Evolutionary conservation across 192 early-diverging fungal species (phyloP).

Genomic region (Ambispora gerdemannii): DNA sequence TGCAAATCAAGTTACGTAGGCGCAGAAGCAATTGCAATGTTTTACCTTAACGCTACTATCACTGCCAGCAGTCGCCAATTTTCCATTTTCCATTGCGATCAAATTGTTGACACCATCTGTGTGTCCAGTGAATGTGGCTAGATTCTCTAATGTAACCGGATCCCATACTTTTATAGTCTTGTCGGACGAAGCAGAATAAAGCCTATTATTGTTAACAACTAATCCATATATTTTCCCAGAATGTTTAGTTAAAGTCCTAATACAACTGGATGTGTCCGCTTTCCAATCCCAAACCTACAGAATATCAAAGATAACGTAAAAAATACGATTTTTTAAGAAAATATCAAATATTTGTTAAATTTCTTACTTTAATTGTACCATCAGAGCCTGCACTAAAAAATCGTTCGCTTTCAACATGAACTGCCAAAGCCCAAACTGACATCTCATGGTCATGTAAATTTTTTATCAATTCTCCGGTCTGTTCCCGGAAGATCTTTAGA

Average conservation of each 20-base stretch:
- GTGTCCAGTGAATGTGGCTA: conserved; percentile 52
- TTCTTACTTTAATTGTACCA: conserved; percentile 55
- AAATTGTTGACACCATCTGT: conserved; percentile 53
- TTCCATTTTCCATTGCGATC: conserved; percentile 39
- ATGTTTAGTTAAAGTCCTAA: conserved; percentile 44
- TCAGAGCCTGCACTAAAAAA: conserved; percentile 56
- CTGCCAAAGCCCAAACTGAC: conserved; percentile 58
- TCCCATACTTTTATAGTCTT: conserved; percentile 58
- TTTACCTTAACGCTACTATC: conserved; percentile 39
- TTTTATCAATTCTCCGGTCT: conserved; percentile 45
- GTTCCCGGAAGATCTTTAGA: conserved; percentile 49
- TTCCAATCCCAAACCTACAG: conserved; percentile 36
- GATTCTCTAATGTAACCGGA: conserved; percentile 41
- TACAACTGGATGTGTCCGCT: conserved; percentile 31
- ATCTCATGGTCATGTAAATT: conserved; percentile 47
- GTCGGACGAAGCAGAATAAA: conserved; percentile 54
- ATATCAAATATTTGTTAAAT: background rate
- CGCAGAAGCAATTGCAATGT: too few species aligned
- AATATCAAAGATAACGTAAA: background rate
- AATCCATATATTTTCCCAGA: conserved; percentile 54
- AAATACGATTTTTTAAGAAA: background rate
- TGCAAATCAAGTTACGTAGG: conserved; percentile 25
- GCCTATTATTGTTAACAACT: conserved; percentile 39
- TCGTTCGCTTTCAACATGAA: conserved; percentile 36
- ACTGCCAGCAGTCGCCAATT: conserved; percentile 35